These are phyloP conservation scores for Tulasnella sp. DNA, from an alignment of 768 basidiomycete species.

Conservation along the genomic window DNA sequence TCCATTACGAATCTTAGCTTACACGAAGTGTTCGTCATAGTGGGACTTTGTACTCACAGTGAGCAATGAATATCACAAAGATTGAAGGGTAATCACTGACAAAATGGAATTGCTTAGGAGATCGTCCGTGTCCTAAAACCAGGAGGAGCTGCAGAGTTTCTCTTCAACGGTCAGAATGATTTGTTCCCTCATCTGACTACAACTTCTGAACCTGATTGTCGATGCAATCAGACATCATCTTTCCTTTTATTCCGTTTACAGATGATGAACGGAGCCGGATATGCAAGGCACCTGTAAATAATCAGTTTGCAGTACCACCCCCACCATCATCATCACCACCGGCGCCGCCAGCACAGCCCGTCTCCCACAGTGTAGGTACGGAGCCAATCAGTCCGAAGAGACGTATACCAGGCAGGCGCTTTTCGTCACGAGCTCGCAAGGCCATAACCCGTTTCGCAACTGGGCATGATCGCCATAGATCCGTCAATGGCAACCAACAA, in stretches of 20 bases:
- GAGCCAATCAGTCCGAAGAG: background rate
- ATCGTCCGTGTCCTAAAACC: slow-evolving; percentile 7
- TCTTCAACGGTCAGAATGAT: slow-evolving; percentile 11
- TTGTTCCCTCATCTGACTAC: background rate
- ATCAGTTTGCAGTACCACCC: background rate
- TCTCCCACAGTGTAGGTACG: background rate
- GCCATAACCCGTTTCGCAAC: background rate
- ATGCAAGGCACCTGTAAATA: background rate
- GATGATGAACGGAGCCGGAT: background rate
- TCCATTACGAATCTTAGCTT: too few species aligned
- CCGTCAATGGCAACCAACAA: background rate
- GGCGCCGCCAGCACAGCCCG: background rate
- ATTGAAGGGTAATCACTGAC: background rate
- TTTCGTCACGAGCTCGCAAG: slow-evolving; percentile 4
- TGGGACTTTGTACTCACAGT: slow-evolving; percentile 10
- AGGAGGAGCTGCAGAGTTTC: slow-evolving; percentile 6
- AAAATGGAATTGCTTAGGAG: background rate
- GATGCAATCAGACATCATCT: slow-evolving; percentile 2
- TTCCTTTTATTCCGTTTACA: background rate
- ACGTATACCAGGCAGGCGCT: background rate
- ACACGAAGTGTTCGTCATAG: too few species aligned
- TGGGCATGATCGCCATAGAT: background rate
- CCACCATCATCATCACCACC: background rate
- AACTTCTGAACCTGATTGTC: background rate
- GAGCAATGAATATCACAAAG: too few species aligned